Percentiles rank a stretch among this genome's conserved stretches.
Evolutionary conservation across 768 basidiomycete species (phyloP).

Genomic region (Lactifluus rugatus): DNA sequence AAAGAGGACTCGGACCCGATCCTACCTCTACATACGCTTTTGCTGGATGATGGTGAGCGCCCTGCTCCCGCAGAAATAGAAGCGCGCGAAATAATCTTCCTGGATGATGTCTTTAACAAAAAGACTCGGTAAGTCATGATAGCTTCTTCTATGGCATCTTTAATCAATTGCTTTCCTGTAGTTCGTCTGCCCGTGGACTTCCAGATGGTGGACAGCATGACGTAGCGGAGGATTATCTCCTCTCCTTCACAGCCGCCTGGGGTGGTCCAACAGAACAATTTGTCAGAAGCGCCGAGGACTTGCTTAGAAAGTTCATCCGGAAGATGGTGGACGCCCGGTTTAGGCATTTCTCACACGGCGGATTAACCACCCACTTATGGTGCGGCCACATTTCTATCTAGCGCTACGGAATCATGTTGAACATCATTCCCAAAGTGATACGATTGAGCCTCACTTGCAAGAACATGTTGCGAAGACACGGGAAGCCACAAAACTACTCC

Average conservation of each 20-base stretch:
- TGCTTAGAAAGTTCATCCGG: neutral
- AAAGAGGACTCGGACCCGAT: neutral
- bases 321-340: neutral
- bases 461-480: neutral
- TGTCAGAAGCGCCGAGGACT: neutral
- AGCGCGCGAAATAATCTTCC: neutral
- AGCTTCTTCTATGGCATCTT: neutral
- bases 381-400: neutral
- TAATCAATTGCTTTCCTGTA: neutral
- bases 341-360: neutral
- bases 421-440: neutral
- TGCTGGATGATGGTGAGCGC: neutral
- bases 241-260: constrained; percentile 3
- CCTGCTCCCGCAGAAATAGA: neutral
- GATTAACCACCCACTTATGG: neutral
- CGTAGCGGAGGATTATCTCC: constrained; percentile 9
- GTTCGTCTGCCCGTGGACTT: constrained; percentile 9
- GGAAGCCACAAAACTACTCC: neutral
- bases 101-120: constrained; percentile 6
- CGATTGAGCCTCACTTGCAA: neutral
- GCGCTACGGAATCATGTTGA: neutral
- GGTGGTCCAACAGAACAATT: neutral
- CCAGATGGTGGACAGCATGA: constrained; percentile 7
- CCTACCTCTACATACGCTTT: neutral
- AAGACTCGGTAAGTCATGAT: neutral